Base-by-base conservation (phyloP, 805 yeast species). In the Spathaspora boniae region DNA sequence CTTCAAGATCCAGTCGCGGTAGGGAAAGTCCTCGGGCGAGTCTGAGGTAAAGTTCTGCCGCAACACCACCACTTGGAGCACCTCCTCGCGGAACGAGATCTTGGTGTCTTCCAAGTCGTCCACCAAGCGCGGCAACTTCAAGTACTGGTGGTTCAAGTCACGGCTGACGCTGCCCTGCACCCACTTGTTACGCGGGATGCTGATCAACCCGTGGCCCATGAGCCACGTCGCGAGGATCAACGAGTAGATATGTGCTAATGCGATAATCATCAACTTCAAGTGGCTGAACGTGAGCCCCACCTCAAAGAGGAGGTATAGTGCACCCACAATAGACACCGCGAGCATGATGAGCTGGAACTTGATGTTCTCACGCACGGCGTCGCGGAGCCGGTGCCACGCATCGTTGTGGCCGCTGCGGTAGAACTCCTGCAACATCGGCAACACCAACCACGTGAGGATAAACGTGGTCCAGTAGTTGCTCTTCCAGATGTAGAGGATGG, bases 381-480 rank as follows among this genome's bases (percentile, higher is more conserved):
- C 84, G 36, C 58, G 62, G 34, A 84, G 52, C 39, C 73, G 64
- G 12, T 60, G 59, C 5, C 54, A 40, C 5, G 66, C 65, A 26
- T 72, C 72, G 48, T 68, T 74, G 51, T 80, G 72, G 7, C 95
- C 94, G 2, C 86, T 79, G 33, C 77, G 74, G 46, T 77, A 80
- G 63, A 74, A 86, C 46, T 80, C 81, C 53, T 86, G 93, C 17
- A 83, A 62, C 22, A 81, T 60, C 0, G 95, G 95, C 32, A 86
- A 56, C 1, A 84, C 43, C 5, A 76, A 60, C 95, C 95, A 86
- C 27, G 94, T 86, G 36, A 86, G 60, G n/a, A 69, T 50, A 48
- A 86, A 86, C 0, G 94, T 83, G 7, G 75, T 60, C 95, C 95
- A 86, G 56, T 86, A 86, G 35, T 82, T 78, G 31, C 76, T 49